phyloP scores from a whole-genome alignment of 768 basidiomycete species.

The Mycena chlorophos region DNA sequence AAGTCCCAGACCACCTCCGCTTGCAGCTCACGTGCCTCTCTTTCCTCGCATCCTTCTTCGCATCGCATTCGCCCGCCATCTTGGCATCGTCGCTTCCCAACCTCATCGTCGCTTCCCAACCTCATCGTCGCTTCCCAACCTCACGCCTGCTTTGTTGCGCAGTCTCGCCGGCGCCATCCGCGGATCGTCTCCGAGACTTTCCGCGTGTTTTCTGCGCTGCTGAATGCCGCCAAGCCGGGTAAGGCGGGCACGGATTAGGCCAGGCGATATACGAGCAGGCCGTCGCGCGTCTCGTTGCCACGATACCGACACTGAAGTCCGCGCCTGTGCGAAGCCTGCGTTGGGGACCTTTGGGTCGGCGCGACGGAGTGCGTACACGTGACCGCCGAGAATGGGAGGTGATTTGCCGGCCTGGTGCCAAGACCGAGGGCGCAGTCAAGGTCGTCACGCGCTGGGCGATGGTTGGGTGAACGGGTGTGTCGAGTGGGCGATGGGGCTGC shows the following conservation, averaged over 20 bases:
- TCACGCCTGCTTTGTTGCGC: constrained; percentile 75
- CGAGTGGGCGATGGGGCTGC: constrained; percentile 70
- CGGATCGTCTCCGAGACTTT: constrained; percentile 88
- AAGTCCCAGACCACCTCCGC: constrained; percentile 75
- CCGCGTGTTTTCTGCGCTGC: constrained; percentile 79
- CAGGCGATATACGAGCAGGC: constrained; percentile 74
- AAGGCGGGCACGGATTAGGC: constrained; percentile 62
- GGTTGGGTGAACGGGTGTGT: constrained; percentile 82
- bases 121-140: no score
- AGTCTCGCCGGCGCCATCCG: constrained; percentile 78
- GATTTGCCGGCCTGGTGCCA: constrained; percentile 69
- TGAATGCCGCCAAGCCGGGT: constrained; percentile 73
- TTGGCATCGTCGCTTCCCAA: constrained; percentile 57
- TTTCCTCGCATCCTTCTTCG: constrained; percentile 85
- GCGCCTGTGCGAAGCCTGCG: constrained; percentile 74
- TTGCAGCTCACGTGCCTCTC: constrained; percentile 81
- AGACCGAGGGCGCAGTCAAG: constrained; percentile 73
- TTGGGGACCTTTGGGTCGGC: constrained; percentile 90
- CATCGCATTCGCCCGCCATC: constrained; percentile 58
- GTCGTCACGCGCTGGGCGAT: constrained; percentile 76
- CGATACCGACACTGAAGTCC: constrained; percentile 91
- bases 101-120: no score
- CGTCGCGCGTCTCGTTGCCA: constrained; percentile 65
- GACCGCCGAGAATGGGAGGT: constrained; percentile 78
- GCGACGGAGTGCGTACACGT: constrained; percentile 58